phyloP scores from a whole-genome alignment of 305 asterid species.

The Fraxinus ornus region DNA sequence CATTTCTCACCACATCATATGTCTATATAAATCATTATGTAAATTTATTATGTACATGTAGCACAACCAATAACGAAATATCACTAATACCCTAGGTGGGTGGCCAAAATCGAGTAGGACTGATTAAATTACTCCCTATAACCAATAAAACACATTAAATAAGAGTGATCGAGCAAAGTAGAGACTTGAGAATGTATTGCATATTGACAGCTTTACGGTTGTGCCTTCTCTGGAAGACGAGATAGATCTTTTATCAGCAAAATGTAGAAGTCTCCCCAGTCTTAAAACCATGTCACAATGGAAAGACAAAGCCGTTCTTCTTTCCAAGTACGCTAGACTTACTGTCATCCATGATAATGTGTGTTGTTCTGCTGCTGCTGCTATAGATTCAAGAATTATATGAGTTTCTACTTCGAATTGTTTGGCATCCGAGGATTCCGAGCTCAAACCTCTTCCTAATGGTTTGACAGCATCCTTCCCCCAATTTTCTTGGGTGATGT shows the following conservation, averaged over 20 bases:
- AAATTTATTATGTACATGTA: too few species aligned
- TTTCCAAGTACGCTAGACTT: slow-evolving; percentile 81
- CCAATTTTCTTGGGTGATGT: slow-evolving; percentile 50
- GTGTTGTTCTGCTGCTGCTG: slow-evolving; percentile 91
- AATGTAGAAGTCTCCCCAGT: slow-evolving; percentile 82
- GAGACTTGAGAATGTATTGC: background rate
- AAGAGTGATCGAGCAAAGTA: background rate
- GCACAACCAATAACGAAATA: background rate
- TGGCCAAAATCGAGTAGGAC: slow-evolving; percentile 11
- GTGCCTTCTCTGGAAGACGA: slow-evolving; percentile 64
- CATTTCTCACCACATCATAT: too few species aligned
- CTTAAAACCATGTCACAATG: slow-evolving; percentile 96
- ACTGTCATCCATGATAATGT: slow-evolving; percentile 95
- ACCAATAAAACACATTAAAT: slow-evolving; percentile 18
- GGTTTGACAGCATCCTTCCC: slow-evolving; percentile 49
- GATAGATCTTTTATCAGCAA: slow-evolving; percentile 86
- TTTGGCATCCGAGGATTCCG: slow-evolving; percentile 53
- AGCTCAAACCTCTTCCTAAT: slow-evolving; percentile 55
- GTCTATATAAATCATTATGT: too few species aligned
- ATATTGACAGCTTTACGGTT: slow-evolving; percentile 5
- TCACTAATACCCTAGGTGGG: slow-evolving; percentile 9
- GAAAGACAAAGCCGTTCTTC: slow-evolving; percentile 82
- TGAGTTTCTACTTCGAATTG: slow-evolving; percentile 70
- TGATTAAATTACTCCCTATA: slow-evolving; percentile 7
- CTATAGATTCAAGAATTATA: slow-evolving; percentile 61